Evolutionary conservation across 2,329 filamentous ascomycete genomes (phyloP).

Genomic region (Fusarium sp.): DNA sequence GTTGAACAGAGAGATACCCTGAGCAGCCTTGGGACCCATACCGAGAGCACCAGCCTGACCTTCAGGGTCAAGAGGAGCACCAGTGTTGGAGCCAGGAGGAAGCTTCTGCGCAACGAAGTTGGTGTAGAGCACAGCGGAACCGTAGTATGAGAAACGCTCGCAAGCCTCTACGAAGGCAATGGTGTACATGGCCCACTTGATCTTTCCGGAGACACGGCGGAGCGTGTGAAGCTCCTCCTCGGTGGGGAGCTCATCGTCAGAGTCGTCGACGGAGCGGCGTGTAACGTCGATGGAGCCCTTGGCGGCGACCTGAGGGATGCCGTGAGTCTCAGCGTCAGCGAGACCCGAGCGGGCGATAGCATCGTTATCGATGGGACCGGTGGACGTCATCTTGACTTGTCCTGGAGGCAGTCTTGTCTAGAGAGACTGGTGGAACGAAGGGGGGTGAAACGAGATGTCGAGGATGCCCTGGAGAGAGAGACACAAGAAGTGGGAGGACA

Average conservation of each 20-base stretch:
- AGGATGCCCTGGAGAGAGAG: conserved; percentile 11
- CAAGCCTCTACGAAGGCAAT: conserved; percentile 79
- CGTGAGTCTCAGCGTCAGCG: conserved; percentile 48
- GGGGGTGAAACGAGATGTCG: conserved; percentile 9
- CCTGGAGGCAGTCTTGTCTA: conserved; percentile 2
- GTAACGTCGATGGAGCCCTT: conserved; percentile 47
- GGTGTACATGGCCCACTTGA: conserved; percentile 74
- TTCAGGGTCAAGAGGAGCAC: conserved; percentile 54
- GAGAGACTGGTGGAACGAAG: neutral
- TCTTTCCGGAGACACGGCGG: conserved; percentile 71
- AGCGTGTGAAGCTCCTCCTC: conserved; percentile 71
- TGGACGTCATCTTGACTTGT: conserved; percentile 49
- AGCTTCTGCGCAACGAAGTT: conserved; percentile 71
- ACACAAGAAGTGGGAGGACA: neutral
- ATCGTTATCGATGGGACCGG: conserved; percentile 52
- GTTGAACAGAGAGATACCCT: conserved; percentile 64
- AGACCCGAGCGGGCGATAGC: conserved; percentile 51
- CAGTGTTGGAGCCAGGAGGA: conserved; percentile 65
- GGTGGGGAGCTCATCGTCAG: conserved; percentile 58
- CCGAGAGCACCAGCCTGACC: conserved; percentile 64
- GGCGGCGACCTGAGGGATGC: conserved; percentile 43
- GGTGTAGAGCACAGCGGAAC: conserved; percentile 74
- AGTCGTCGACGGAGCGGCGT: conserved; percentile 47
- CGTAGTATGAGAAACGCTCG: conserved; percentile 84
- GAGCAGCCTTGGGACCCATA: conserved; percentile 67